A percentile compares a stretch with the other conserved stretches of the same genome.
These are phyloP conservation scores for Sanghuangporus sanghuang DNA, from an alignment of 1,284 basidiomycete genomes.

Conservation along the genomic window DNA sequence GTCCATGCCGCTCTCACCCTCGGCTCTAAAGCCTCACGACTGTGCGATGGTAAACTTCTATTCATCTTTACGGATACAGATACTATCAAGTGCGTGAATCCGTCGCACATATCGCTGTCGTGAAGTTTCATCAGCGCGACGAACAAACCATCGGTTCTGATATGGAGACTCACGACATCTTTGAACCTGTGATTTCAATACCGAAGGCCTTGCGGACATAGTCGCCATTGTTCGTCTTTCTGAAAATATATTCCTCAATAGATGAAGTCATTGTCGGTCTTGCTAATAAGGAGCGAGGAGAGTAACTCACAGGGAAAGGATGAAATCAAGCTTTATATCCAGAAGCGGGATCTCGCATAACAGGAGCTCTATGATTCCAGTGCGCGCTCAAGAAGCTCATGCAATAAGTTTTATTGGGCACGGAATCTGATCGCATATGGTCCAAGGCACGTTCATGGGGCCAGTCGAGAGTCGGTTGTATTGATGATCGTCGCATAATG, in stretches of 20 bases:
- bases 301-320: no score
- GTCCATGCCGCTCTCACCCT: slow-evolving; percentile 13
- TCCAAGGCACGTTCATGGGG: no score
- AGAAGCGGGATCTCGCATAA: no score
- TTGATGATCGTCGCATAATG: no score
- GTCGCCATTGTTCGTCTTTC: background rate
- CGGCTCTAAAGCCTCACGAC: slow-evolving; percentile 1
- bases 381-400: no score
- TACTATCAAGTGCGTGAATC: slow-evolving; percentile 14
- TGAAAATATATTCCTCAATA: background rate
- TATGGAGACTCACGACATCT: background rate
- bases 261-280: no score
- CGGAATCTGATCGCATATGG: no score
- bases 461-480: no score
- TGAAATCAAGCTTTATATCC: no score
- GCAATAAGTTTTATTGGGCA: no score
- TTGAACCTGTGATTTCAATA: background rate
- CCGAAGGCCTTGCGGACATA: background rate
- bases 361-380: no score
- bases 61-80: background rate
- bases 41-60: background rate
- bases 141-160: background rate
- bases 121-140: background rate
- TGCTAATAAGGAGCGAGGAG: no score
- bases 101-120: background rate